Evolutionary conservation across 495 filamentous ascomycete species (phyloP).

Genomic region (Articulospora tetracladia): DNA sequence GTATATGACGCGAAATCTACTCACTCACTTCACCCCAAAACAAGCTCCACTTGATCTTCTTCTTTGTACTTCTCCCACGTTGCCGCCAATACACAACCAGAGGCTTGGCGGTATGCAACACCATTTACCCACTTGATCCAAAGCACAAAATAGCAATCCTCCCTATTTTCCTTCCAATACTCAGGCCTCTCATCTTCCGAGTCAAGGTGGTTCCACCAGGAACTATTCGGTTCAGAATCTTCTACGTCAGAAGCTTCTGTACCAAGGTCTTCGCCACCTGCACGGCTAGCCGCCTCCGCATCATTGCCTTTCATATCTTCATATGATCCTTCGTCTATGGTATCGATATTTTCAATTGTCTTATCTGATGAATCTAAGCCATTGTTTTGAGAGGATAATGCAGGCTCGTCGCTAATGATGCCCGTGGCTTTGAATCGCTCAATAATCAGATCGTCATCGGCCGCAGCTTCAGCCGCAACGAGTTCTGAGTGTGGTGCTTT

Average conservation of each 20-base stretch:
- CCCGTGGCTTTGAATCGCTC: too few relatives aligned
- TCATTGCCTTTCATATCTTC: too few relatives aligned
- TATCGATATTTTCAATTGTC: neutral
- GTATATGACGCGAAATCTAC: too few relatives aligned
- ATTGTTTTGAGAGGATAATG: neutral
- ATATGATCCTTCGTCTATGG: too few relatives aligned
- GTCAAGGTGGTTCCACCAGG: neutral
- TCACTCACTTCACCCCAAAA: neutral
- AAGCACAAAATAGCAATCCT: neutral
- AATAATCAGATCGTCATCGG: too few relatives aligned
- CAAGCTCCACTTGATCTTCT: neutral
- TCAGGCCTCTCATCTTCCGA: neutral
- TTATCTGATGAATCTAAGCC: too few relatives aligned
- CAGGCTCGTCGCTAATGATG: neutral
- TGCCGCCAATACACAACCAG: neutral
- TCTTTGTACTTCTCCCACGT: neutral
- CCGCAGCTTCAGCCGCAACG: too few relatives aligned
- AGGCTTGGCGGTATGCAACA: neutral
- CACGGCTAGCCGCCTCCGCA: too few relatives aligned
- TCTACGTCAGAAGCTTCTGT: neutral
- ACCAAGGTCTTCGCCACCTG: neutral
- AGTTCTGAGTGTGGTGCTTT: neutral
- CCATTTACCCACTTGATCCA: constrained; percentile 1
- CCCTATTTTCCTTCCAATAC: neutral
- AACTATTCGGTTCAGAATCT: neutral